A percentile compares a stretch with the other conserved stretches of the same genome.
These are phyloP conservation scores for Amauroascus verrucosus DNA, from an alignment of 2,329 filamentous ascomycete species.

Conservation along the genomic window DNA sequence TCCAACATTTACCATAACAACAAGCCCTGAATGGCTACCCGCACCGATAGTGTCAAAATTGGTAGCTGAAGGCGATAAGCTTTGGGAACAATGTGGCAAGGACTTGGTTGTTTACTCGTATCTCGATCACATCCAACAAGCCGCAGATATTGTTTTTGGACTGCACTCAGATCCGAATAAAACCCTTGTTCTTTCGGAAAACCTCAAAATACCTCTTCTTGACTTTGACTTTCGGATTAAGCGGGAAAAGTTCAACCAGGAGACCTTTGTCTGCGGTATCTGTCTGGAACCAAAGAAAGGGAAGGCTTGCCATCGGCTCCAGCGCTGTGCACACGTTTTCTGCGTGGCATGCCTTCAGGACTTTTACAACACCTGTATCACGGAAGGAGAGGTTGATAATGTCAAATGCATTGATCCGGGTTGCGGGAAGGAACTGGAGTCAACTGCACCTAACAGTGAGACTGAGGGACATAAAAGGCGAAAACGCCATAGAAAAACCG, in stretches of 20 bases:
- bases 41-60: slow-evolving; percentile 36
- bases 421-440: slow-evolving; percentile 54
- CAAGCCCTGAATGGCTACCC: slow-evolving; percentile 46
- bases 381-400: slow-evolving; percentile 66
- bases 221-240: slow-evolving; percentile 69
- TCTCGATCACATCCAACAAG: slow-evolving; percentile 51
- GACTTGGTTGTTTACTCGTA: slow-evolving; percentile 50
- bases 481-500: slow-evolving; percentile 45
- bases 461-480: slow-evolving; percentile 22
- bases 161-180: slow-evolving; percentile 33
- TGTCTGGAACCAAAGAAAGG: slow-evolving; percentile 93
- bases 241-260: slow-evolving; percentile 64
- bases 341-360: slow-evolving; percentile 78
- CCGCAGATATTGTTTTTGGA: slow-evolving; percentile 47
- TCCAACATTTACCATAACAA: slow-evolving; percentile 42
- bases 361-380: slow-evolving; percentile 82
- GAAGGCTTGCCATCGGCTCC: slow-evolving; percentile 64
- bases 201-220: slow-evolving; percentile 58
- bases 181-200: slow-evolving; percentile 39
- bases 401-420: slow-evolving; percentile 71
- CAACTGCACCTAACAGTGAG: slow-evolving; percentile 19
- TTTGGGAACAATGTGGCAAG: slow-evolving; percentile 53
- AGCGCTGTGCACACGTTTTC: slow-evolving; percentile 82
- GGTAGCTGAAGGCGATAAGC: slow-evolving; percentile 36
- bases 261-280: slow-evolving; percentile 78